These are phyloP conservation scores for Termitomyces sp. DNA, from an alignment of 1,284 basidiomycete genomes.

Conservation along the genomic window DNA sequence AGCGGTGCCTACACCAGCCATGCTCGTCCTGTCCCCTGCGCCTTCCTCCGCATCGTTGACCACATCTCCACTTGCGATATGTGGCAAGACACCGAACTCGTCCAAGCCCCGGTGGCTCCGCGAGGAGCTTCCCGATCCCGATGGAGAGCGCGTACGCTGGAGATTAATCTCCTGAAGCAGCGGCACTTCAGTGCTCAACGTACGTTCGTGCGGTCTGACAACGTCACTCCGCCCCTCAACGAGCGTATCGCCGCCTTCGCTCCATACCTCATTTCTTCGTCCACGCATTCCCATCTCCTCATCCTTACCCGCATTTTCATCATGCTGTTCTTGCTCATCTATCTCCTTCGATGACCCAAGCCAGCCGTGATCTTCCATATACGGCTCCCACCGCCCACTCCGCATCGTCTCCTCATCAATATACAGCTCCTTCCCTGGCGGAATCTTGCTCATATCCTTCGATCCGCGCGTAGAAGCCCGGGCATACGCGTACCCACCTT, in stretches of 20 bases:
- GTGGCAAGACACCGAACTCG: conserved; percentile 23
- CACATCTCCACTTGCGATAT: not conserved
- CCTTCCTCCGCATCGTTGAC: not conserved
- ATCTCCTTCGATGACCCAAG: conserved; percentile 15
- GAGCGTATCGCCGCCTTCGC: conserved; percentile 23
- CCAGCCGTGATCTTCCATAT: conserved; percentile 20
- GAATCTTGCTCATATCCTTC: not conserved
- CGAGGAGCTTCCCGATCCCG: not conserved
- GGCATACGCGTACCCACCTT: conserved; percentile 16
- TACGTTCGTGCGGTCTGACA: conserved; percentile 11
- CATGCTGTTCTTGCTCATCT: conserved; percentile 28
- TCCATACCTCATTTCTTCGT: conserved; percentile 16
- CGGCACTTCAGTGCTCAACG: conserved; percentile 26
- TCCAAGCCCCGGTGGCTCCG: conserved; percentile 8
- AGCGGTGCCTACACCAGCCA: conserved; percentile 43
- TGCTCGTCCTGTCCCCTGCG: conserved; percentile 19
- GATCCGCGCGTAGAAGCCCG: not conserved
- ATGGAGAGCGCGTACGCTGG: conserved; percentile 13
- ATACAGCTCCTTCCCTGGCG: conserved; percentile 16
- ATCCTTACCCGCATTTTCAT: not conserved
- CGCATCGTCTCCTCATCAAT: conserved; percentile 24
- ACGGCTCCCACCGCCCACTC: conserved; percentile 24
- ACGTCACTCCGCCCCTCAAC: conserved; percentile 7
- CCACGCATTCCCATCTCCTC: conserved; percentile 23
- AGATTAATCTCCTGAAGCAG: conserved; percentile 29